Evolutionary conservation across 768 basidiomycete species (phyloP).

Genomic region (Termitomyces sp.): DNA sequence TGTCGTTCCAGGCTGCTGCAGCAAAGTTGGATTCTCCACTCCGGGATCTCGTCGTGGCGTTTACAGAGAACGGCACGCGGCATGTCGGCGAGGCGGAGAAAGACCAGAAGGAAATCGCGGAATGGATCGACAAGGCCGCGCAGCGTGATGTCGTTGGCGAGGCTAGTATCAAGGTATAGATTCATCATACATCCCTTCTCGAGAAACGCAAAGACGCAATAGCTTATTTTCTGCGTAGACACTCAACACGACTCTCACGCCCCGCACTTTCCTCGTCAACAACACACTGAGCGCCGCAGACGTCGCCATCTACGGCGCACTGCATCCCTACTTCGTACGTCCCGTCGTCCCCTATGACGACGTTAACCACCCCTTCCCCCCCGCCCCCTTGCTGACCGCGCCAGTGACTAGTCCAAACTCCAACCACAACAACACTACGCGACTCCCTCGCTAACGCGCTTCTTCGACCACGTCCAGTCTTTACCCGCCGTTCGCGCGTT

Average conservation of each 20-base stretch:
- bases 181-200: no score
- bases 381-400: not conserved
- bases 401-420: constrained; percentile 52
- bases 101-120: constrained; percentile 57
- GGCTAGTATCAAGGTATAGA: constrained; percentile 44
- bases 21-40: constrained; percentile 41
- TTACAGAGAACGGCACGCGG: constrained; percentile 37
- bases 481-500: constrained; percentile 55
- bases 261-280: constrained; percentile 81
- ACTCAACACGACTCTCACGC: constrained; percentile 64
- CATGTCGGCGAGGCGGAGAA: constrained; percentile 50
- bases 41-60: constrained; percentile 52
- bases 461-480: constrained; percentile 92
- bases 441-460: constrained; percentile 81
- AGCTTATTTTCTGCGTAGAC: constrained; percentile 42
- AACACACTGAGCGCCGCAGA: constrained; percentile 88
- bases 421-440: constrained; percentile 71
- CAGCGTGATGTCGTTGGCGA: constrained; percentile 42
- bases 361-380: not conserved
- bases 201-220: no score
- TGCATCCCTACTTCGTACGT: constrained; percentile 79
- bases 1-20: constrained; percentile 51
- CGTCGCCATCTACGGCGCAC: constrained; percentile 83
- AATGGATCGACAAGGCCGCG: constrained; percentile 67
- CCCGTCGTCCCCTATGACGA: not conserved